Evolutionary conservation across 2,329 filamentous ascomycete genomes (phyloP).

Genomic region (Ampelomyces quisqualis): DNA sequence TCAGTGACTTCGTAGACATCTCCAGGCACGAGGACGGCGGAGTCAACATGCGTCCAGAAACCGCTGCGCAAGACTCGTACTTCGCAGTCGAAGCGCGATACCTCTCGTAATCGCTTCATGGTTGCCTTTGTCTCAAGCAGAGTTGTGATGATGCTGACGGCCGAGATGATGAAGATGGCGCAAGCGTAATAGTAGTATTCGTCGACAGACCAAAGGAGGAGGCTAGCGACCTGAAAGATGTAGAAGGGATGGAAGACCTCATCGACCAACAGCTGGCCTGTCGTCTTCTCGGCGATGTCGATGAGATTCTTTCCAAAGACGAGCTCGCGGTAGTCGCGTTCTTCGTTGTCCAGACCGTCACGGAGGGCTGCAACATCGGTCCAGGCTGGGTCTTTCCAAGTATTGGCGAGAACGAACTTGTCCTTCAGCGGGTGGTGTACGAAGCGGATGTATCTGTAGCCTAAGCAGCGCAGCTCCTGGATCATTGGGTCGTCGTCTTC

Average conservation of each 20-base stretch:
- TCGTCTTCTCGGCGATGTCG: conserved; percentile 87
- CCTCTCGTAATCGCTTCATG: conserved; percentile 85
- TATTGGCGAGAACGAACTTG: conserved; percentile 80
- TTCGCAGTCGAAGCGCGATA: conserved; percentile 93
- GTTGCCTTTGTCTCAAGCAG: conserved; percentile 89
- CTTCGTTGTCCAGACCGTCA: conserved; percentile 80
- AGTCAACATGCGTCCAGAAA: conserved; percentile 90
- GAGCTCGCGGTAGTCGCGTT: conserved; percentile 76
- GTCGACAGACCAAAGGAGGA: conserved; percentile 92
- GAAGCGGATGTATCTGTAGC: conserved; percentile 93
- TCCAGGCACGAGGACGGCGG: conserved; percentile 85
- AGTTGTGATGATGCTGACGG: conserved; percentile 86
- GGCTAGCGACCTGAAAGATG: conserved; percentile 93
- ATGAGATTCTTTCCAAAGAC: conserved; percentile 91
- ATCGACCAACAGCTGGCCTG: conserved; percentile 79
- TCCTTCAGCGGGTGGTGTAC: conserved; percentile 87
- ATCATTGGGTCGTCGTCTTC: conserved; percentile 76
- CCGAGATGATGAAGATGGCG: conserved; percentile 92
- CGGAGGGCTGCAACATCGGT: conserved; percentile 73
- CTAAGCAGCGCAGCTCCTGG: conserved; percentile 70
- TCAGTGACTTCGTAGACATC: conserved; percentile 98
- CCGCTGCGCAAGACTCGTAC: conserved; percentile 90
- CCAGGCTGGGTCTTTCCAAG: conserved; percentile 95
- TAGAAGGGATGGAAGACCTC: conserved; percentile 99
- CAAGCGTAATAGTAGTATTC: conserved; percentile 97